A percentile compares a stretch with the other conserved stretches of the same genome.
Conservation (phyloP, 2,329 filamentous ascomycete genomes). For the Ceratocystis albifundus region DNA sequence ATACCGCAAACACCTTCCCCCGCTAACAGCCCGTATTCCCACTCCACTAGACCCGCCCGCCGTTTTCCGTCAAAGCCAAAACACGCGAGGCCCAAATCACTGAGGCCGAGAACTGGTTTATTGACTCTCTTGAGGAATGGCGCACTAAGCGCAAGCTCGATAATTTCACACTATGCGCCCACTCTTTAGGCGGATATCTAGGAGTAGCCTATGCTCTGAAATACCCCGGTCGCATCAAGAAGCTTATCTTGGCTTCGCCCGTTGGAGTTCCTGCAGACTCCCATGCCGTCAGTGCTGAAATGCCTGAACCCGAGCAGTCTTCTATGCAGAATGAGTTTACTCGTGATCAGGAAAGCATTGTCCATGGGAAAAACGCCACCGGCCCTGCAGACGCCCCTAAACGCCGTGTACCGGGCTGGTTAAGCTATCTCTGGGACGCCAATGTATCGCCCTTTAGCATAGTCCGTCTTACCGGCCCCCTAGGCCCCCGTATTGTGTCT, state of each 20-base stretch:
- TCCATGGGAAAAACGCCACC: constrained; percentile 29
- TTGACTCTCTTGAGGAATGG: constrained; percentile 96
- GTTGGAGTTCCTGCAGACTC: constrained; percentile 93
- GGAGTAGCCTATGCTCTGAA: constrained; percentile 92
- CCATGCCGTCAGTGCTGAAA: constrained; percentile 66
- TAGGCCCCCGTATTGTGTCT: constrained; percentile 83
- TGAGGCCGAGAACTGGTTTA: constrained; percentile 91
- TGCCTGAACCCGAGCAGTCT: constrained; percentile 66
- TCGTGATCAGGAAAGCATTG: constrained; percentile 53
- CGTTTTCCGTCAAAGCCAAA: constrained; percentile 76
- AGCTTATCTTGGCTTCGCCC: constrained; percentile 87
- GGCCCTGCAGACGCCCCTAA: constrained; percentile 30
- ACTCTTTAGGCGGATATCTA: constrained; percentile 90
- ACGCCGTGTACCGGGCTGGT: constrained; percentile 66
- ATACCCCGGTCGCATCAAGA: constrained; percentile 88
- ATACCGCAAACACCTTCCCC: not conserved
- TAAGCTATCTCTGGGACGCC: constrained; percentile 90
- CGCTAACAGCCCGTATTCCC: not conserved
- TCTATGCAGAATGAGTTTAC: constrained; percentile 67
- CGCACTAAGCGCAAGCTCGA: constrained; percentile 78
- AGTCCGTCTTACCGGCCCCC: constrained; percentile 73
- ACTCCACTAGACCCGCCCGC: constrained; percentile 47
- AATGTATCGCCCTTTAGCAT: constrained; percentile 93
- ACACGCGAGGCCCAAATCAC: constrained; percentile 65
- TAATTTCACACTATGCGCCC: constrained; percentile 82